A percentile compares a stretch with the other conserved stretches of the same genome.
These are phyloP conservation scores for Isatis tinctoria DNA, from an alignment of 345 rosid genomes.

Conservation along the genomic window DNA sequence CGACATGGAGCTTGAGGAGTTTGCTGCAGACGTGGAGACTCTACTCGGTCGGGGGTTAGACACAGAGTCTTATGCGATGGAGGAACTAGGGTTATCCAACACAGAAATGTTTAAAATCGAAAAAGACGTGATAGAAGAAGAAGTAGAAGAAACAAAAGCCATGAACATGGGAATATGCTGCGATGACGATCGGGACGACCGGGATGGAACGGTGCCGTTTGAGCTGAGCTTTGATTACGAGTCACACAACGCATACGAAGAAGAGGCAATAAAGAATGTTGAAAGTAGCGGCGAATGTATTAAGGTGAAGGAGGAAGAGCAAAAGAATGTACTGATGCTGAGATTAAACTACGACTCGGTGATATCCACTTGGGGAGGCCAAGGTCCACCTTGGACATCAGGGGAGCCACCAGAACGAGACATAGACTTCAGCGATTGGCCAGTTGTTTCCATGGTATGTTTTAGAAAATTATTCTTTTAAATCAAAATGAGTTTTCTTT, in stretches of 20 bases:
- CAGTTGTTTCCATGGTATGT: slow-evolving; percentile 52
- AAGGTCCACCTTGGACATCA: slow-evolving; percentile 71
- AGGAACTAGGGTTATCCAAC: slow-evolving; percentile 51
- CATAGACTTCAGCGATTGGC: slow-evolving; percentile 47
- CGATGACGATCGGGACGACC: slow-evolving; percentile 30
- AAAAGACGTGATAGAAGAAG: slow-evolving; percentile 32
- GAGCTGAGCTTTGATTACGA: slow-evolving; percentile 72
- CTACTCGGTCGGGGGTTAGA: slow-evolving; percentile 75
- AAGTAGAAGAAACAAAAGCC: neutral
- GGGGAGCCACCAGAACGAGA: slow-evolving; percentile 61
- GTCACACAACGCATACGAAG: slow-evolving; percentile 42
- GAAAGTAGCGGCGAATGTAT: slow-evolving; percentile 22
- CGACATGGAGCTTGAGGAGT: slow-evolving; percentile 80
- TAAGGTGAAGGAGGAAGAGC: slow-evolving; percentile 35
- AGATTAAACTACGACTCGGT: slow-evolving; percentile 67
- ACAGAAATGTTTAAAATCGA: slow-evolving; percentile 44
- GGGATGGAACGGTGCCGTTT: slow-evolving; percentile 43
- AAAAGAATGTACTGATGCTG: slow-evolving; percentile 42
- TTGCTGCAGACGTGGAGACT: slow-evolving; percentile 84
- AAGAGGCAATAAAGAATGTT: slow-evolving; percentile 43
- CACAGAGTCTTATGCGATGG: slow-evolving; percentile 64
- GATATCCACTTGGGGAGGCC: slow-evolving; percentile 64
- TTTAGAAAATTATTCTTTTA: neutral
- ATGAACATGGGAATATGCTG: slow-evolving; percentile 18
- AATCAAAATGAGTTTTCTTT: neutral